Base-by-base conservation (phyloP, 2,329 filamentous ascomycete species). In the Colletotrichum paranaense region DNA sequence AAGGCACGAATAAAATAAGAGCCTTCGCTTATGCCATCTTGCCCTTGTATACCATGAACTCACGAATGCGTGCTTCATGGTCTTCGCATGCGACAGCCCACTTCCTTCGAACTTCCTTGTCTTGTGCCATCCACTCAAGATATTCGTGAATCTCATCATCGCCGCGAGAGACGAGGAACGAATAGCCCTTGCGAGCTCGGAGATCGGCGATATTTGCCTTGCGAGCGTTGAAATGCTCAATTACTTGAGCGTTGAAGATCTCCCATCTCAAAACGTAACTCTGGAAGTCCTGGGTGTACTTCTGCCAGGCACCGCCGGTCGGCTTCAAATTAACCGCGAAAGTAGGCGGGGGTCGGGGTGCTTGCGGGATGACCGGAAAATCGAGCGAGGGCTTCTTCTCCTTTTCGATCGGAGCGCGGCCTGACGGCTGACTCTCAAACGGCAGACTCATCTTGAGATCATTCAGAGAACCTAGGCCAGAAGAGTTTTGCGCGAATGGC, bases 41-140 rank as follows among this genome's bases (percentile, higher is more conserved):
- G 52, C 84, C 81, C 72, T 84, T 81, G 73, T 85, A 84, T 32
- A 80, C 85, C 80, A 88, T 84, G 78, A 91, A 93, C 75, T 90
- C 88, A 75, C 86, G 84, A 69, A 94, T 83, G 11, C 88, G 87
- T 69, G 85, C 80, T 70, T 89, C 87, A 78, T 95, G 93, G 73
- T 86, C 86, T 56, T 90, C 87, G 73, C 88, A 90, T 8, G 89
- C 89, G 9, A 87, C 80, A 35, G 82, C 82, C 92, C 93, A 94
- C 68, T 88, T 86, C 77, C 86, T 85, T 68, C 91, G 85, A 5
- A 94, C 89, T 60, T 85, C 84, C 75, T 90, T 88, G 78, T 95
- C 93, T 80, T 94, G 89, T 75, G 89, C 87, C 68, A 92, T 82
- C 79, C 89, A 90, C 49, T 83, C 83, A 71, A 90, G 80, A 79